Evolutionary conservation across 345 rosid genomes (phyloP).

Genomic region (Hibiscus mutabilis): DNA sequence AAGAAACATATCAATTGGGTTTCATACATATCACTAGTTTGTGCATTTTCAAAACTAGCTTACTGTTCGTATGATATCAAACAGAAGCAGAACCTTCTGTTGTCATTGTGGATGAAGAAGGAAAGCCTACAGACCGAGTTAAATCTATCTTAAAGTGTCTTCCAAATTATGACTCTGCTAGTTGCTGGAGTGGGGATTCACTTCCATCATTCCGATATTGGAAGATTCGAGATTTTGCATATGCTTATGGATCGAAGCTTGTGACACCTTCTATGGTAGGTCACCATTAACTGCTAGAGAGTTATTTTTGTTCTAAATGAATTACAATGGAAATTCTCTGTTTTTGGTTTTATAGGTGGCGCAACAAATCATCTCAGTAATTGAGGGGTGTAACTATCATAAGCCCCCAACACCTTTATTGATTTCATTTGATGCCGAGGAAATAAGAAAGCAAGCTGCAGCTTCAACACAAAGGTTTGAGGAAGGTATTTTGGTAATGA

Average conservation of each 20-base stretch:
- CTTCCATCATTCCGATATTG: conserved; percentile 52
- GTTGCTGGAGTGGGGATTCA: conserved; percentile 27
- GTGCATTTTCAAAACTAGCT: not conserved
- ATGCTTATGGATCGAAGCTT: conserved; percentile 68
- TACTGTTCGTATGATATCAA: conserved; percentile 10
- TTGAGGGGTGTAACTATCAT: conserved; percentile 50
- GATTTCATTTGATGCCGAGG: conserved; percentile 50
- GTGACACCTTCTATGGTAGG: conserved; percentile 64
- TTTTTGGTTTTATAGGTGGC: conserved; percentile 49
- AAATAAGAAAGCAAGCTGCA: conserved; percentile 67
- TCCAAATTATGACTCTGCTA: conserved; percentile 53
- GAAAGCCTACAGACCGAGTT: conserved; percentile 53
- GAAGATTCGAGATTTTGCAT: conserved; percentile 83
- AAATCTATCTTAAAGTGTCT: conserved; percentile 65
- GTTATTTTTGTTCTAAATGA: not conserved
- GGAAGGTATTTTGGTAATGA: conserved; percentile 40
- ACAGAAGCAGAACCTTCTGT: conserved; percentile 57
- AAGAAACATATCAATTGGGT: not conserved
- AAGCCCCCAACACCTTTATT: conserved; percentile 55
- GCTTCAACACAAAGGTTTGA: conserved; percentile 75
- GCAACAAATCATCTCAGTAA: conserved; percentile 42
- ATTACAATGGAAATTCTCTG: not conserved
- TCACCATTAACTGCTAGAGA: not conserved
- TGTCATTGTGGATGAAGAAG: conserved; percentile 45
- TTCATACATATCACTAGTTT: no score